These are phyloP conservation scores for Suhomyces choctaworum DNA, from an alignment of 1,139 yeast genomes.

Conservation along the genomic window DNA sequence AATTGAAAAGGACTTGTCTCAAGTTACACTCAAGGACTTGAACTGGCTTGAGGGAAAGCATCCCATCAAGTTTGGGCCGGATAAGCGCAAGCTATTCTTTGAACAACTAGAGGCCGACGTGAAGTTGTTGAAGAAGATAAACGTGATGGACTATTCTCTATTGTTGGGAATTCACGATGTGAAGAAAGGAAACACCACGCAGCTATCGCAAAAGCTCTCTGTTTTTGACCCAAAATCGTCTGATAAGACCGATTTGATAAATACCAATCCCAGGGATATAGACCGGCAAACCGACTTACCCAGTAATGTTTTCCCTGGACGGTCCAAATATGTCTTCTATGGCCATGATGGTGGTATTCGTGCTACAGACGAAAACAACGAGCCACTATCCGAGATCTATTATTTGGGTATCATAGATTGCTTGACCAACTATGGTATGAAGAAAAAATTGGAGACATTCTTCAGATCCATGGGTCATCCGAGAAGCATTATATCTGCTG, in stretches of 20 bases:
- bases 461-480: conserved; percentile 76
- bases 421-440: conserved; percentile 76
- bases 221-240: conserved; percentile 50
- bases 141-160: conserved; percentile 94
- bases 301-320: conserved; percentile 46
- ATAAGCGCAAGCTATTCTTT: conserved; percentile 57
- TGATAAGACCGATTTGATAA: conserved; percentile 43
- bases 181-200: conserved; percentile 50
- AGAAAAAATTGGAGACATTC: conserved; percentile 81
- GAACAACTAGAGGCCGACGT: conserved; percentile 78
- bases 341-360: conserved; percentile 85
- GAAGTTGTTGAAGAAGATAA: conserved; percentile 62
- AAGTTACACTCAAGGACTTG: conserved; percentile 71
- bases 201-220: conserved; percentile 35
- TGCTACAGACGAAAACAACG: conserved; percentile 65
- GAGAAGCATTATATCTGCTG: conserved; percentile 74
- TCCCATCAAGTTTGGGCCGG: conserved; percentile 70
- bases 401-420: conserved; percentile 95
- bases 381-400: conserved; percentile 70
- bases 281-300: conserved; percentile 47
- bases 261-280: conserved; percentile 49
- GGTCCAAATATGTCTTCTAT: conserved; percentile 61
- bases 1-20: conserved; percentile 27
- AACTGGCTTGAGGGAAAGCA: conserved; percentile 78
- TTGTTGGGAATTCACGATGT: conserved; percentile 85